Evolutionary conservation across 2,329 filamentous ascomycete genomes (phyloP), one percentile per base, ranked within the genome.

Genomic region (Leptodontidium sp.): DNA sequence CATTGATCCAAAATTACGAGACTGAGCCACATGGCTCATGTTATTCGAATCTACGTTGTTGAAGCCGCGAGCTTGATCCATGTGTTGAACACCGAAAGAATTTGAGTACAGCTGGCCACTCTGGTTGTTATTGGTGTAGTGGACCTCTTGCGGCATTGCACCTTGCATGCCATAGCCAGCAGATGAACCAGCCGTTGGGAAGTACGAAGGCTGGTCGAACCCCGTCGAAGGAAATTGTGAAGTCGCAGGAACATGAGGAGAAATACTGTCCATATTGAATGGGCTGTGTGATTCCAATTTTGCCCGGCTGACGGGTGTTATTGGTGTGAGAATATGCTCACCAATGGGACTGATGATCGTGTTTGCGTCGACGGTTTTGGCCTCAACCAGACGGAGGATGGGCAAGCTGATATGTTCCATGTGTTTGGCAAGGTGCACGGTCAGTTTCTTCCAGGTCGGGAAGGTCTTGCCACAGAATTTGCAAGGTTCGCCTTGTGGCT

Each of bases 351-450:
- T 91, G 78, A 92, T 90, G 71, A 91, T 83, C 26, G 88, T 91
- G 73, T 91, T 88, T 8, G 84, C 83, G 29, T 86, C 83, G 21
- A 90, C 80, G 59, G 84, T 82, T 70, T 81, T 84, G 49, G 80
- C 79, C 40, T 83, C 83, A 3, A 90, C 87, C 2, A 90, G 82
- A 17, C 83, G 82, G 66, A 97, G 83, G 40, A 97, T 88, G 0
- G 94, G 94, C 77, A 97, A 87, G 75, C 92, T 93, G 77, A 97
- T 92, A 73, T 93, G 90, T 79, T 97, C 93, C 93, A 98, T 96
- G 79, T 98, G 94, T 79, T 95, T 95, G 61, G 93, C 93, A 78
- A 97, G 81, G 80, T 97, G 94, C n/a, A 96, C 93, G 0, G 93
- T 97, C 69, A 97, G 83, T 81, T 97, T 97, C 85, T 97, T 97